These are phyloP conservation scores for Malus sylvestris DNA, from an alignment of 306 rosid genomes.

Conservation along the genomic window DNA sequence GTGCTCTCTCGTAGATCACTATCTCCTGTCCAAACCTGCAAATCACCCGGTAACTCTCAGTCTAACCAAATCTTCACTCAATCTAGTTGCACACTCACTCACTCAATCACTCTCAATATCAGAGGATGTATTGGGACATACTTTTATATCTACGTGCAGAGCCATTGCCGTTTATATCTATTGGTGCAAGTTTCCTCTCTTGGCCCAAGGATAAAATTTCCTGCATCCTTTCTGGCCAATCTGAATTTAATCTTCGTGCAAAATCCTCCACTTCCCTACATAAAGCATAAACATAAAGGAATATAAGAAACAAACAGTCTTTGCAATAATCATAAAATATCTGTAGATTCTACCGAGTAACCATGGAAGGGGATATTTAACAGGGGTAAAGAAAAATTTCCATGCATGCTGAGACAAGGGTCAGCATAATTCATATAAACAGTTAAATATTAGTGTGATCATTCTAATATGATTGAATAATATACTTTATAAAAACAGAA, in stretches of 20 bases:
- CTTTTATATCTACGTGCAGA: conserved; percentile 45
- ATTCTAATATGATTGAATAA: not conserved
- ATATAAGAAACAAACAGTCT: not conserved
- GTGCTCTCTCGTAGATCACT: conserved; percentile 21
- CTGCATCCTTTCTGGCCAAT: conserved; percentile 90
- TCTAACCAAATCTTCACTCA: not conserved
- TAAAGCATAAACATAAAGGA: not conserved
- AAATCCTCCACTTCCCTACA: conserved; percentile 91
- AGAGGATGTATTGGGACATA: conserved; percentile 19
- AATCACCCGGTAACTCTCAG: not conserved
- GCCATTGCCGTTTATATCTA: conserved; percentile 54
- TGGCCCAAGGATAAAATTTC: conserved; percentile 75
- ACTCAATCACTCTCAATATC: not conserved
- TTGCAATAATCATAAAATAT: not conserved
- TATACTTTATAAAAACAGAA: not conserved
- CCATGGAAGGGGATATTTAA: not conserved
- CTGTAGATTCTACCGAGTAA: not conserved
- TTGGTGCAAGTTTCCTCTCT: conserved; percentile 59
- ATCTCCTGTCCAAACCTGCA: conserved; percentile 74
- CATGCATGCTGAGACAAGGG: not conserved
- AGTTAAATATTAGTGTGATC: not conserved
- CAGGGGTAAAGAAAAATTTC: not conserved
- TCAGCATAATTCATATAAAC: not conserved
- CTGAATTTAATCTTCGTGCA: conserved; percentile 77
- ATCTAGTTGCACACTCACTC: not conserved